Conservation (phyloP, 805 yeast genomes). For the Pichia membranifaciens region DNA sequence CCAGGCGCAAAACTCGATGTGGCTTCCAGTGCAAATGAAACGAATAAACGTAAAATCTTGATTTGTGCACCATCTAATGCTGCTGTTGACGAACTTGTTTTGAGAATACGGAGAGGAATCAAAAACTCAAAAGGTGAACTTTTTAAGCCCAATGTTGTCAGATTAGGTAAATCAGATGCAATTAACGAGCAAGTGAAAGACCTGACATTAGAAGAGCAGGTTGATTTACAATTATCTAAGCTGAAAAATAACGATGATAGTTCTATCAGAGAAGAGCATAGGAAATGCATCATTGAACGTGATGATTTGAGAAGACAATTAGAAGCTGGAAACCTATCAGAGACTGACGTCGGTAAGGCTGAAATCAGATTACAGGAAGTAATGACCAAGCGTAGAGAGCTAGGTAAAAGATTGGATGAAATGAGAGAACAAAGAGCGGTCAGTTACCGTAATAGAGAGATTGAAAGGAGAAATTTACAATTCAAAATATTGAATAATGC, state of each 20-base stretch:
- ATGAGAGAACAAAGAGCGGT: constrained; percentile 69
- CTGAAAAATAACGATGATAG: constrained; percentile 35
- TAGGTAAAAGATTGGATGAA: constrained; percentile 70
- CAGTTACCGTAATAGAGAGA: constrained; percentile 67
- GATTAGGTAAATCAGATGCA: constrained; percentile 87
- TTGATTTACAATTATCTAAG: constrained; percentile 50
- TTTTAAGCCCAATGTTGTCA: constrained; percentile 63
- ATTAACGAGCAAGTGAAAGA: constrained; percentile 78
- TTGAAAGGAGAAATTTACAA: constrained; percentile 70
- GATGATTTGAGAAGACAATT: constrained; percentile 44
- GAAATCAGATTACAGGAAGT: constrained; percentile 50
- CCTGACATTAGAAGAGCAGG: constrained; percentile 78
- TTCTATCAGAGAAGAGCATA: constrained; percentile 45
- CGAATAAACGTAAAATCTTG: constrained; percentile 51
- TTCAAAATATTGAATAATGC: constrained; percentile 65
- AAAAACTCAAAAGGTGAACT: constrained; percentile 45
- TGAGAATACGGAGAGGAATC: constrained; percentile 75
- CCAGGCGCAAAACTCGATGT: constrained; percentile 8
- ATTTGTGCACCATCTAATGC: constrained; percentile 99
- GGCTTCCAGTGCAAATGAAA: constrained; percentile 13
- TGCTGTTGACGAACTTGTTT: constrained; percentile 91
- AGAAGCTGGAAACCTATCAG: constrained; percentile 22
- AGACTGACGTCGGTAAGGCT: constrained; percentile 42
- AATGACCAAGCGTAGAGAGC: constrained; percentile 55
- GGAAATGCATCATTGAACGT: constrained; percentile 50